Evolutionary conservation across 129 eudicot genomes (phyloP), one percentile per base, ranked within the genome.

Genomic region (Helianthus tuberosus): DNA sequence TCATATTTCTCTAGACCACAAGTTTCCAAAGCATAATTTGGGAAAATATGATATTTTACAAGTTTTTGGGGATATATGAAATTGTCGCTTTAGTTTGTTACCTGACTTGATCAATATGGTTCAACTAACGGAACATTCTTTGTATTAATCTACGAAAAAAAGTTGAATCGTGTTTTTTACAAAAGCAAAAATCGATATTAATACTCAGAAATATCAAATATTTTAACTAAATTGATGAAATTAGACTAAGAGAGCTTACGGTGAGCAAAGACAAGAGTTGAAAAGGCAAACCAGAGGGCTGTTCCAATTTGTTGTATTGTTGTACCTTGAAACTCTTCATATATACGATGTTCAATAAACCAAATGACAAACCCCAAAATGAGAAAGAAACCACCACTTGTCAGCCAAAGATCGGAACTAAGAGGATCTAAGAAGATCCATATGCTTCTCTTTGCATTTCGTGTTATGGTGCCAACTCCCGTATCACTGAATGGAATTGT

Each of bases 391-490:
- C 49, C 4, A 7, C 44, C 75, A 67, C 27, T 60, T 43, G 78
- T 73, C 7, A 80, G 0, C 86, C 91, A 86, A 11, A 86, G 69
- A 17, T 75, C 64, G 50, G 48, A 11, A 59, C 72, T 69, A 38
- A 84, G 72, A 9, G 89, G 93, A 62, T 77, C 69, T 6, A 85
- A 23, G 76, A 88, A 82, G 35, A 85, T 54, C 87, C 87, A 82
- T 47, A 46, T 54, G 72, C 71, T 67, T 25, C 70, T 64, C 14
- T 66, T 36, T 47, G 53, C 69, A 11, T 64, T 71, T 63, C 67
- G 51, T 10, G 79, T 75, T 15, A 85, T 3, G 27, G 69, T 82
- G 20, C 75, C 85, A 15, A 70, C 14, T 4, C 89, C 93, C 1
- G 59, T 23, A 12, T 84, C 87, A 1, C 81, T 77, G 46, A 9